phyloP scores from a whole-genome alignment of 495 filamentous ascomycete genomes.

The Penicillium lagena region DNA sequence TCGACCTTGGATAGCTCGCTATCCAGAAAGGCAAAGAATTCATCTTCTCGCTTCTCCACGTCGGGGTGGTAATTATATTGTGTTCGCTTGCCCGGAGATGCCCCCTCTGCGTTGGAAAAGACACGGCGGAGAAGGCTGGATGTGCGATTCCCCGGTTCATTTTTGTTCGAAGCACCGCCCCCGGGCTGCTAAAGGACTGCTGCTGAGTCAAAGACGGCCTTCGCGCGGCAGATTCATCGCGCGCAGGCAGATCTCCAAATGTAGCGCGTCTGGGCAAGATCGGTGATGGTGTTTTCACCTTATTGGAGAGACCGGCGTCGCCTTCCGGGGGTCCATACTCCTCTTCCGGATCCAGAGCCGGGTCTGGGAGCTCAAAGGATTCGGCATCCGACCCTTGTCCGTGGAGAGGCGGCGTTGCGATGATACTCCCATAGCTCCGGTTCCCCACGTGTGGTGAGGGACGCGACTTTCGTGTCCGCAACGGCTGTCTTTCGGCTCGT shows the following conservation, averaged over 20 bases:
- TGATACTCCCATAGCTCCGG: conserved; percentile 68
- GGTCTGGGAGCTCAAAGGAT: conserved; percentile 63
- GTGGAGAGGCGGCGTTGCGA: conserved; percentile 51
- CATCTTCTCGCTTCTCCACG: conserved; percentile 54
- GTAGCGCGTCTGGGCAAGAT: conserved; percentile 18
- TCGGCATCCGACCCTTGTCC: conserved; percentile 31
- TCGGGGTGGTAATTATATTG: conserved; percentile 41
- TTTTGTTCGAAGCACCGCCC: too few species aligned
- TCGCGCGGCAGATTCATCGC: conserved; percentile 2
- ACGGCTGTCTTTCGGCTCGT: conserved; percentile 29
- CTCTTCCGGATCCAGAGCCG: conserved; percentile 53
- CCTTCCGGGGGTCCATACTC: conserved; percentile 20
- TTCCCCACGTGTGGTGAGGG: conserved; percentile 24
- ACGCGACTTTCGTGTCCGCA: conserved; percentile 31
- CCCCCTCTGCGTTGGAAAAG: conserved; percentile 23
- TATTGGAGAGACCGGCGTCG: conserved; percentile 3
- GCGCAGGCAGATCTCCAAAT: conserved; percentile 3
- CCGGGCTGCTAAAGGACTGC: too few species aligned
- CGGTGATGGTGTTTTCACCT: conserved; percentile 20
- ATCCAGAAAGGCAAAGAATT: conserved; percentile 78
- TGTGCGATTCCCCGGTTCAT: conserved; percentile 8
- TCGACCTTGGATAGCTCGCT: conserved; percentile 79
- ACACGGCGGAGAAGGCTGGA: conserved; percentile 33
- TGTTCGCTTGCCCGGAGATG: conserved; percentile 20
- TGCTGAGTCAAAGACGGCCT: conserved; percentile 8